A percentile compares a stretch with the other conserved stretches of the same genome.
phyloP scores from a whole-genome alignment of 306 rosid species.

The Gillenia trifoliata region DNA sequence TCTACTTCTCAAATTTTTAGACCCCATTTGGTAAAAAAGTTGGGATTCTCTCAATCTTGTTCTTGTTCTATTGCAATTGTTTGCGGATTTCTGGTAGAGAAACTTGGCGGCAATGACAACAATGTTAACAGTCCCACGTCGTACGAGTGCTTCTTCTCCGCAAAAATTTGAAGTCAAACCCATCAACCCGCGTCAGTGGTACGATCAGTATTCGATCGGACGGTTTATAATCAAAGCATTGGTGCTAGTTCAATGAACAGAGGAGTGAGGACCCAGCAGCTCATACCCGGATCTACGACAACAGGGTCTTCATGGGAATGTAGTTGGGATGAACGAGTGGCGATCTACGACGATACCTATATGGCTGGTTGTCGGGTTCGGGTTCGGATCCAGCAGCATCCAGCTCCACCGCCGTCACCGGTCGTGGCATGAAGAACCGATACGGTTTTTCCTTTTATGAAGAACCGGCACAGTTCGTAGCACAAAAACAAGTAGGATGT shows the following conservation, averaged over 20 bases:
- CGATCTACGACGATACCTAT: slow-evolving; percentile 59
- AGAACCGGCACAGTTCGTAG: background rate
- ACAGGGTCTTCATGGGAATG: slow-evolving; percentile 43
- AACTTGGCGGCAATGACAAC: slow-evolving; percentile 13
- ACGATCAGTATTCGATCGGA: slow-evolving; percentile 30
- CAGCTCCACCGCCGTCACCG: slow-evolving; percentile 26
- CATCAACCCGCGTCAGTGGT: slow-evolving; percentile 43
- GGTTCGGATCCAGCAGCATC: slow-evolving; percentile 24
- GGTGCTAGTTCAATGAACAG: slow-evolving; percentile 1
- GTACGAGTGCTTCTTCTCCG: slow-evolving; percentile 17
- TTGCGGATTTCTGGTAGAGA: slow-evolving; percentile 73
- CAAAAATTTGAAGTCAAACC: slow-evolving; percentile 30
- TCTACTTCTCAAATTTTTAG: slow-evolving; percentile 49
- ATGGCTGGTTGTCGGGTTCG: slow-evolving; percentile 29
- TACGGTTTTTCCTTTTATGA: slow-evolving; percentile 1
- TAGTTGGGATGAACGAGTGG: slow-evolving; percentile 44
- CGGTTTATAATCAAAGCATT: slow-evolving; percentile 3
- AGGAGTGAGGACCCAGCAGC: slow-evolving; percentile 58
- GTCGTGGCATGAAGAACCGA: slow-evolving; percentile 19
- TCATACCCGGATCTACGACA: slow-evolving; percentile 91
- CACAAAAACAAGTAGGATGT: background rate
- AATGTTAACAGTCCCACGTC: slow-evolving; percentile 17
- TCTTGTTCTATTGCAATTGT: slow-evolving; percentile 83
- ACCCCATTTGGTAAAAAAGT: slow-evolving; percentile 57
- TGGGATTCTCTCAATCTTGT: slow-evolving; percentile 79